These are phyloP conservation scores for Dictyostelium citrinum DNA, from an alignment of 78 protist genomes.

Conservation along the genomic window DNA sequence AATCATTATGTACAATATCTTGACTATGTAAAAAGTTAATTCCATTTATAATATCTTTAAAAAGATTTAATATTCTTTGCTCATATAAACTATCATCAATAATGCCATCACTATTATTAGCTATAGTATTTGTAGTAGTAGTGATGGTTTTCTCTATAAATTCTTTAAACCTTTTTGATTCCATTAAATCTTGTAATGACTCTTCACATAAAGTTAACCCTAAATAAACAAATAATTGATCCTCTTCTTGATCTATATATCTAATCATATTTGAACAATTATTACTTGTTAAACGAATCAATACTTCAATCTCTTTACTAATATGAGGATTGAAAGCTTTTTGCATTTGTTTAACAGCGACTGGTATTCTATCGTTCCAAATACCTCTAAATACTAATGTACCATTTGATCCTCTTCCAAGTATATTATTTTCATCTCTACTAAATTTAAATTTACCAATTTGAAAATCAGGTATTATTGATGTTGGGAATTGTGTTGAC, in stretches of 20 bases:
- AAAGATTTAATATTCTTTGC: neutral
- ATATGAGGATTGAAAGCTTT: conserved; percentile 32
- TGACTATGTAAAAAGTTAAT: conserved; percentile 18
- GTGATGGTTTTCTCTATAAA: neutral
- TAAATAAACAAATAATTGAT: conserved; percentile 42
- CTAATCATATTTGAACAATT: conserved; percentile 40
- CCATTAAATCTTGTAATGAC: conserved; percentile 51
- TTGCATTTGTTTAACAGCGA: conserved; percentile 56
- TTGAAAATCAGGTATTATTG: conserved; percentile 2
- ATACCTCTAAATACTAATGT: conserved; percentile 49
- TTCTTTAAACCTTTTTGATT: neutral
- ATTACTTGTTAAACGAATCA: conserved; percentile 17
- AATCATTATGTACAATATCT: conserved; percentile 65
- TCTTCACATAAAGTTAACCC: conserved; percentile 47
- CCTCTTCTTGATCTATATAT: conserved; percentile 68
- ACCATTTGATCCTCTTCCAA: conserved; percentile 72
- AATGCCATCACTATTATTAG: neutral
- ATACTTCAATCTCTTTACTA: conserved; percentile 34
- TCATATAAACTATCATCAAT: neutral
- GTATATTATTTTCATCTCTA: conserved; percentile 11
- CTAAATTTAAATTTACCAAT: conserved; percentile 75
- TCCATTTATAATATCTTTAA: conserved; percentile 38
- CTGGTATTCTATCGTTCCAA: conserved; percentile 57
- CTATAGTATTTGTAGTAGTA: neutral
- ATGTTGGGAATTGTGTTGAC: neutral